Evolutionary conservation across 768 basidiomycete species (phyloP).

Genomic region (Asterophora lycoperdoides): DNA sequence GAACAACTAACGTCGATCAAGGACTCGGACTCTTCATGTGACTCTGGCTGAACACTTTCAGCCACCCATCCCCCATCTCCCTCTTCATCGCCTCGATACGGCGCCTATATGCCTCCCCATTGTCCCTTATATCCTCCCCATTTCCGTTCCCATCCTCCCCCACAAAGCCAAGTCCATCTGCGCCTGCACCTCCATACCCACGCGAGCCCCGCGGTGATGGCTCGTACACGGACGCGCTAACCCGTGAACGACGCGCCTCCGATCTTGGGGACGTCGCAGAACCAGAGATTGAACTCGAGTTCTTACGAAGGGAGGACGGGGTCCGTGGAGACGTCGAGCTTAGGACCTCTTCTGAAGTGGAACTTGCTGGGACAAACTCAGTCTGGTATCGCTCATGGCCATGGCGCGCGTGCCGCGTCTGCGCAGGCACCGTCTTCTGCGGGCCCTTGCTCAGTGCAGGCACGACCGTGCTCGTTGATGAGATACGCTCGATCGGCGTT

Average conservation of each 20-base stretch:
- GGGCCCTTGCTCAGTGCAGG: not conserved
- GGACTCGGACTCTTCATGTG: constrained; percentile 17
- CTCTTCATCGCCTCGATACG: constrained; percentile 77
- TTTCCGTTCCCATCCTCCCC: constrained; percentile 21
- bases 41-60: constrained; percentile 79
- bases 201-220: constrained; percentile 23
- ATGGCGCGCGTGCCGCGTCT: constrained; percentile 34
- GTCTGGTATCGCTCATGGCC: constrained; percentile 48
- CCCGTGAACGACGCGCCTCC: constrained; percentile 44
- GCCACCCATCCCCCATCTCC: constrained; percentile 89
- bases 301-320: constrained; percentile 13
- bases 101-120: constrained; percentile 70
- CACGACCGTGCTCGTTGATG: constrained; percentile 4
- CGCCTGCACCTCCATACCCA: too few species aligned
- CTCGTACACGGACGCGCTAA: constrained; percentile 64
- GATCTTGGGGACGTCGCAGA: constrained; percentile 37
- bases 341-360: constrained; percentile 11
- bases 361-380: constrained; percentile 32
- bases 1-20: not conserved
- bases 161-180: constrained; percentile 3
- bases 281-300: constrained; percentile 6
- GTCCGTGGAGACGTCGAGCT: constrained; percentile 8
- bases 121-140: constrained; percentile 32
- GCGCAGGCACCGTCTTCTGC: constrained; percentile 7
- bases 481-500: not conserved